Evolutionary conservation across 768 basidiomycete genomes (phyloP), one percentile per base, ranked within the genome.

Genomic region (Pulveroboletus frians): DNA sequence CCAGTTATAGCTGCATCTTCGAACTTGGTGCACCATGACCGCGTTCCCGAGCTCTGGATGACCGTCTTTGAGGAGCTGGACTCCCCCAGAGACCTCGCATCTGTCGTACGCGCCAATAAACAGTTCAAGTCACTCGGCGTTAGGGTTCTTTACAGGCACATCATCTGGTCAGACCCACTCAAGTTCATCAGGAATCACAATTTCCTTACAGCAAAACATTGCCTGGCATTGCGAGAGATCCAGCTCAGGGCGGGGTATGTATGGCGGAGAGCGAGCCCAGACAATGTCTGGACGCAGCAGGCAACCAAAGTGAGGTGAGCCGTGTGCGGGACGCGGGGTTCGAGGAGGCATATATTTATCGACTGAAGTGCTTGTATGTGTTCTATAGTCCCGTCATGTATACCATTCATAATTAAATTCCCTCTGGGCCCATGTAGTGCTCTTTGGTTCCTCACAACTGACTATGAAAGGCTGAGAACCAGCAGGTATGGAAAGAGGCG

Each of bases 1-100:
- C 20, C 31, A 88, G 89, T 47, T 94, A 94, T 59, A 91, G 92
- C 9, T 92, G 92, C 0, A 94, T 94, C 15, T 86, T 81, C 56
- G 93, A 95, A 66, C 76, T 80, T 14, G 86, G 89, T 5, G 23
- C 23, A n/a, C n/a, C n/a, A n/a, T n/a, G n/a, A n/a, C n/a, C n/a
- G n/a, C n/a, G n/a, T n/a, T n/a, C n/a, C n/a, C n/a, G n/a, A n/a
- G n/a, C n/a, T n/a, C n/a, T n/a, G n/a, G n/a, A n/a, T n/a, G n/a
- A n/a, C n/a, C n/a, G n/a, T n/a, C n/a, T n/a, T n/a, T n/a, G n/a
- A 70, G 29, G 54, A 61, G 7, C 54, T 73, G 29, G 65, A 63
- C 37, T 40, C 50, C 0, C 60, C 68, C 0, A 36, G 32, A n/a
- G 68, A 71, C 54, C 55, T 73, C 41, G 59, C 65, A 31, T 48